These are phyloP conservation scores for Angomonas ambiguus DNA, from an alignment of 208 protist species.

Conservation along the genomic window DNA sequence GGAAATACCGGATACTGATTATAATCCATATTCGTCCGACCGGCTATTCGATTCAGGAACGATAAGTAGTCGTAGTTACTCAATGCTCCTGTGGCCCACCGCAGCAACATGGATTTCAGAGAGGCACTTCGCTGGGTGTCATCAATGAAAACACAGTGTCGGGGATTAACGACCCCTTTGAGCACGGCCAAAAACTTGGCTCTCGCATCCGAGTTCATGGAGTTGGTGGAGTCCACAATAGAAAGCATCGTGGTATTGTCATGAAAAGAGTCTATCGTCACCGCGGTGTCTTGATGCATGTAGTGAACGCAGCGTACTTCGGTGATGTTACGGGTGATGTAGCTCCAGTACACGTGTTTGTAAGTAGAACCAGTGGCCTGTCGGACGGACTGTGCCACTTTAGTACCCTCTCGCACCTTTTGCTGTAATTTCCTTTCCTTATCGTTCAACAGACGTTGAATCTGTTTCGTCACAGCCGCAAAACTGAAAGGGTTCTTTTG, in stretches of 20 bases:
- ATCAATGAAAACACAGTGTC: slow-evolving; percentile 51
- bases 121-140: slow-evolving; percentile 37
- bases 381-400: slow-evolving; percentile 73
- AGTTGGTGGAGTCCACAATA: slow-evolving; percentile 77
- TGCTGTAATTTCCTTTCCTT: slow-evolving; percentile 28
- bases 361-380: slow-evolving; percentile 66
- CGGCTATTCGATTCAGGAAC: slow-evolving; percentile 89
- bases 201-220: slow-evolving; percentile 79
- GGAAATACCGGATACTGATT: slow-evolving; percentile 96
- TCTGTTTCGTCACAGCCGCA: slow-evolving; percentile 59
- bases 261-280: slow-evolving; percentile 61
- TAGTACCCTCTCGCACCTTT: slow-evolving; percentile 62
- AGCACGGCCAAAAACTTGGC: slow-evolving; percentile 65
- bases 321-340: slow-evolving; percentile 43
- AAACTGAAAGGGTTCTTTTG: slow-evolving; percentile 35
- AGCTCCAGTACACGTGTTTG: slow-evolving; percentile 72
- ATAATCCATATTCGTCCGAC: slow-evolving; percentile 87
- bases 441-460: slow-evolving; percentile 66
- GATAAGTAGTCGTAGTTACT: slow-evolving; percentile 94
- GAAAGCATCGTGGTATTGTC: slow-evolving; percentile 76
- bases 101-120: slow-evolving; percentile 66
- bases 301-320: slow-evolving; percentile 65
- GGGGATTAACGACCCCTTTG: slow-evolving; percentile 38
- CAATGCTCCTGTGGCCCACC: slow-evolving; percentile 89
- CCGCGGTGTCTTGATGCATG: slow-evolving; percentile 85